A percentile compares a stretch with the other conserved stretches of the same genome.
Conservation (phyloP, 371 early-diverging fungal species). For the Choanephora cucurbitarum region DNA sequence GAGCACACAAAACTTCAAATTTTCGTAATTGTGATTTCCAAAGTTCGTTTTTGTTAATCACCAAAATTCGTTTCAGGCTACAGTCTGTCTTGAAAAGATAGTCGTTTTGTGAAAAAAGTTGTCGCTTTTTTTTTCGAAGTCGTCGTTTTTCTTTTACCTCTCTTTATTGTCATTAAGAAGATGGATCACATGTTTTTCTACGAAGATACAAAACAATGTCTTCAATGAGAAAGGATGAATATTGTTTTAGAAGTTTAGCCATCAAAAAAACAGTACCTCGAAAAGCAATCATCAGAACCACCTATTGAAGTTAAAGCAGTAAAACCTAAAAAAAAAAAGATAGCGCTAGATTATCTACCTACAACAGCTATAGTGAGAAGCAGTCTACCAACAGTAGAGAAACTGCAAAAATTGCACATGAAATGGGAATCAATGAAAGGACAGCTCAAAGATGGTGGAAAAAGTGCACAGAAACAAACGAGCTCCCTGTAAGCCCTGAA, state of each 20-base stretch:
- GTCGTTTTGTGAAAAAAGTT: conserved; percentile 10
- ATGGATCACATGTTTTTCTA: conserved; percentile 11
- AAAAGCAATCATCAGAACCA: conserved; percentile 12
- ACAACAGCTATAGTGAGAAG: conserved; percentile 13
- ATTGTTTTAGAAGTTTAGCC: conserved; percentile 10
- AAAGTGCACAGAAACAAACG: conserved; percentile 12
- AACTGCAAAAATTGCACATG: conserved; percentile 15
- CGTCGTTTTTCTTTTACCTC: too few species aligned
- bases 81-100: conserved; percentile 7
- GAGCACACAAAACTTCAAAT: too few species aligned
- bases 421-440: conserved; percentile 13
- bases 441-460: conserved; percentile 13
- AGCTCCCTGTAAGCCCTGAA: conserved; percentile 12
- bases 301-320: conserved; percentile 13
- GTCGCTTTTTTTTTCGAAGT: too few species aligned
- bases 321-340: conserved; percentile 13
- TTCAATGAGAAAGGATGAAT: conserved; percentile 11
- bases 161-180: conserved; percentile 10
- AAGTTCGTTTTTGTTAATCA: too few species aligned
- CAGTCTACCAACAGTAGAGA: conserved; percentile 13
- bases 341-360: conserved; percentile 13
- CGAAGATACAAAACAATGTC: conserved; percentile 12
- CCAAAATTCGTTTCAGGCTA: too few species aligned
- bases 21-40: too few species aligned
- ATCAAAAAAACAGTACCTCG: conserved; percentile 2